Base-by-base conservation (phyloP, 345 rosid species). In the Arabidopsis suecica region DNA sequence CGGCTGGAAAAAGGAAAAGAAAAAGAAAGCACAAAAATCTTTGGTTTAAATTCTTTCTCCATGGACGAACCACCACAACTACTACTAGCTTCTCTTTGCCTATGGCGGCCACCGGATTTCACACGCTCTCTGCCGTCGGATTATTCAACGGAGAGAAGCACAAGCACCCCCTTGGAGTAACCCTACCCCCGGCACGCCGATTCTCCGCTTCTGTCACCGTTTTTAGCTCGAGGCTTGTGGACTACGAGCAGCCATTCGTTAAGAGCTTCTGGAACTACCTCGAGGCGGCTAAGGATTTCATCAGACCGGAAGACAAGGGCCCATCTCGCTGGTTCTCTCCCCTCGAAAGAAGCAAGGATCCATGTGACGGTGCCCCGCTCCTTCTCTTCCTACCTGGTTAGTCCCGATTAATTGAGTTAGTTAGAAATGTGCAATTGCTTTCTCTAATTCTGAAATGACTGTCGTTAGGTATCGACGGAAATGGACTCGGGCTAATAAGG, bases 301-400 rank as follows among this genome's bases (percentile, higher is more conserved):
- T 71, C 63, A 64, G 81, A 68, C 76, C 88, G 11, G 85, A 77
- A 20, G 54, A 79, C 65, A 85, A 84, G 33, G 87, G 92, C 34
- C 88, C 89, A 48, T 85, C 88, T 44, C 87, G 94, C 60, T 89
- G 97, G 91, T 88, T 91, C 80, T 83, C 89, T 60, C 97, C 94
- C 55, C 54, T 84, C 65, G 91, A 84, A 58, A 82, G n/a, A 3
- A n/a, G 8, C 79, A 81, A 88, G 57, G 71, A 84, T 60, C 86
- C 41, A 51, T 37, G 65, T 66, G 73, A 67, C 28, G 81, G 84
- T 42, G 82, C 97, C 28, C 97, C 97, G 6, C 80, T 89, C 44
- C 92, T 91, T 20, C 87, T 91, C 14, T 91, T 69, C 77, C 79
- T 91, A 75, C 91, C 93, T 33, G 97, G 93, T 88, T 62, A 53